Evolutionary conservation across 116 monocot genomes (phyloP).

Genomic region (Papilionanthe hybrid): DNA sequence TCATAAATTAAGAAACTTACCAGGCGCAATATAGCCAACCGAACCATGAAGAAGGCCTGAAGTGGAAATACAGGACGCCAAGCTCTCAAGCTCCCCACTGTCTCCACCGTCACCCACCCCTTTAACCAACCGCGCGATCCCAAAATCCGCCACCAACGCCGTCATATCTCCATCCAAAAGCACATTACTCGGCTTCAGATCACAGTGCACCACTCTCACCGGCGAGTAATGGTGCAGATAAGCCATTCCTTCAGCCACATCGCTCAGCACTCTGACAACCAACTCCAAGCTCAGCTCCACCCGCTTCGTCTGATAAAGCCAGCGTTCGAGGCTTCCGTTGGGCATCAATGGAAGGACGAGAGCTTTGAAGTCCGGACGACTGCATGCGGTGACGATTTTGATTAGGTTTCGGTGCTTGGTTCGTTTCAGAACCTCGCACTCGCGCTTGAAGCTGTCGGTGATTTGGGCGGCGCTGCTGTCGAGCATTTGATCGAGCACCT

Average conservation of each 20-base stretch:
- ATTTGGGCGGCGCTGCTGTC: slow-evolving; percentile 7
- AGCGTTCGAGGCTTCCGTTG: slow-evolving; percentile 65
- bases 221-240: slow-evolving; percentile 75
- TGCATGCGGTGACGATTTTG: slow-evolving; percentile 66
- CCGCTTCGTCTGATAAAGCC: slow-evolving; percentile 23
- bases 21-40: slow-evolving; percentile 82
- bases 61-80: background rate
- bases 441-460: slow-evolving; percentile 44
- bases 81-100: background rate
- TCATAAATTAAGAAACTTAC: slow-evolving; percentile 17
- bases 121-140: slow-evolving; percentile 45
- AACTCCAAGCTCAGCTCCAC: slow-evolving; percentile 26
- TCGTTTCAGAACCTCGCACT: slow-evolving; percentile 58
- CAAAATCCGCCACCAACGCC: slow-evolving; percentile 71
- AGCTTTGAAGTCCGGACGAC: slow-evolving; percentile 66
- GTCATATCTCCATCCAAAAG: slow-evolving; percentile 72
- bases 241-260: slow-evolving; percentile 66
- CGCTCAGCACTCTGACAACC: slow-evolving; percentile 42
- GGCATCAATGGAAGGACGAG: slow-evolving; percentile 74
- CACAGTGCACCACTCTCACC: slow-evolving; percentile 61
- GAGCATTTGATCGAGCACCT: slow-evolving; percentile 45
- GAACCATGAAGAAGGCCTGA: slow-evolving; percentile 49
- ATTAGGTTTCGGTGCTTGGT: slow-evolving; percentile 68
- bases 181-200: slow-evolving; percentile 85
- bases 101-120: background rate